Conservation (phyloP, 768 basidiomycete species). For the Mycena alexandri region DNA sequence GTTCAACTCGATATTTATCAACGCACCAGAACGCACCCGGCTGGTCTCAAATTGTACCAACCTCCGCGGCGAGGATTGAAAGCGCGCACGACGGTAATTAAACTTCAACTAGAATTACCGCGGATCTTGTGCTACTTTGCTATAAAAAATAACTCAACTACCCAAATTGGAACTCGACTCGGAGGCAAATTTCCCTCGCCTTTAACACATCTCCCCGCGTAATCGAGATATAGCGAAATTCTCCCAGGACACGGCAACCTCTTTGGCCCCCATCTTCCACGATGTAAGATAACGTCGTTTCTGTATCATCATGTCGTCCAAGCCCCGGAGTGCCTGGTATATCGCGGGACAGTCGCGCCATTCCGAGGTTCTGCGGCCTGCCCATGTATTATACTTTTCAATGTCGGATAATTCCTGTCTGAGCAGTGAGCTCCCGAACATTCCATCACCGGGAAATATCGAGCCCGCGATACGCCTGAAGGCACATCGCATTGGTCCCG, state of each 20-base stretch:
- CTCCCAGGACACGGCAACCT: constrained; percentile 16
- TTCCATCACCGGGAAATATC: constrained; percentile 1
- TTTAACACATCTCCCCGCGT: neutral
- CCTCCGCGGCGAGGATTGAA: too few relatives aligned
- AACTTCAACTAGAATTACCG: too few relatives aligned
- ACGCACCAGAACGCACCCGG: too few relatives aligned
- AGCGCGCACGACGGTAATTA: too few relatives aligned
- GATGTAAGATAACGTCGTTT: neutral
- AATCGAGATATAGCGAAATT: constrained; percentile 10
- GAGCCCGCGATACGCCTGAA: neutral
- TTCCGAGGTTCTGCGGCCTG: constrained; percentile 8
- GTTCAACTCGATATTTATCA: too few relatives aligned
- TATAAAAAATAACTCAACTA: too few relatives aligned
- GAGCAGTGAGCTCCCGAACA: constrained; percentile 15
- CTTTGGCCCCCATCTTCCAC: constrained; percentile 1
- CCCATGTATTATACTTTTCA: constrained; percentile 3
- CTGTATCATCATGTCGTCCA: constrained; percentile 19
- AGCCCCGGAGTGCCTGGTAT: constrained; percentile 16
- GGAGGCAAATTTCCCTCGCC: constrained; percentile 10
- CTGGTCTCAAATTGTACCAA: too few relatives aligned
- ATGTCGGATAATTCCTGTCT: neutral
- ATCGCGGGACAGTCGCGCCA: neutral
- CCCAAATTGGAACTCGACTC: neutral
- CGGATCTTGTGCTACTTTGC: too few relatives aligned
- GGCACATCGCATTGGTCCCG: neutral